Evolutionary conservation across 768 basidiomycete species (phyloP).

Genomic region (Mycena rebaudengoi): DNA sequence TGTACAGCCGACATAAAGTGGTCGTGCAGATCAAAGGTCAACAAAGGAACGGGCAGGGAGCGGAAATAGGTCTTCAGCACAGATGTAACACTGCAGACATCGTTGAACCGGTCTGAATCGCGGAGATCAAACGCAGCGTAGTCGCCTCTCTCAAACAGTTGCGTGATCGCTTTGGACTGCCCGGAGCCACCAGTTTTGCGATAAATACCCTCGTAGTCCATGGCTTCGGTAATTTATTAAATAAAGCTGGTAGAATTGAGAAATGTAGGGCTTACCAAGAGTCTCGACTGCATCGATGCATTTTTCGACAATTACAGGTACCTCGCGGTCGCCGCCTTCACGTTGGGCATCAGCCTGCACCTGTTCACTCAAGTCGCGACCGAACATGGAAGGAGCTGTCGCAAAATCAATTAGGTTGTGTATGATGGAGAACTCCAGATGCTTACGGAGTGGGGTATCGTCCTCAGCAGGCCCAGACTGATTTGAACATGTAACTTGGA

Average conservation of each 20-base stretch:
- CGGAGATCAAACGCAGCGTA: constrained; percentile 88
- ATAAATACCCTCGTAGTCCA: constrained; percentile 98
- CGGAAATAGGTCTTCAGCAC: constrained; percentile 98
- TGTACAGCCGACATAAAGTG: constrained; percentile 83
- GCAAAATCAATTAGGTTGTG: constrained; percentile 22
- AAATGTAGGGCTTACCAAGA: constrained; percentile 62
- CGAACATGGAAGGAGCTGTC: constrained; percentile 90
- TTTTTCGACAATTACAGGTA: constrained; percentile 93
- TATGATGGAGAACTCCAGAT: constrained; percentile 3
- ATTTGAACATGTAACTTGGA: constrained; percentile 73
- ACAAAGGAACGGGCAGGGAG: constrained; percentile 86
- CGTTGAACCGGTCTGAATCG: constrained; percentile 92
- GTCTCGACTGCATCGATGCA: constrained; percentile 95
- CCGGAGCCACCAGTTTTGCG: constrained; percentile 95
- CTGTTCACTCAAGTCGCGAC: constrained; percentile 87
- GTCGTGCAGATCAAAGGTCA: constrained; percentile 92
- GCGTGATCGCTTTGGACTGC: constrained; percentile 92
- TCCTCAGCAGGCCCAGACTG: constrained; percentile 44
- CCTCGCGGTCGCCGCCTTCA: constrained; percentile 63
- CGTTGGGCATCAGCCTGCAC: constrained; percentile 67
- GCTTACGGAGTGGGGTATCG: constrained; percentile 54
- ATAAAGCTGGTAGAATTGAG: not conserved
- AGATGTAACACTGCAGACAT: constrained; percentile 95
- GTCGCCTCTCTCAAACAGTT: constrained; percentile 93
- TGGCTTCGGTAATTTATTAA: constrained; percentile 62